Evolutionary conservation across 257 asterid genomes (phyloP), one percentile per base, ranked within the genome.

Genomic region (Leptodermis oblonga): DNA sequence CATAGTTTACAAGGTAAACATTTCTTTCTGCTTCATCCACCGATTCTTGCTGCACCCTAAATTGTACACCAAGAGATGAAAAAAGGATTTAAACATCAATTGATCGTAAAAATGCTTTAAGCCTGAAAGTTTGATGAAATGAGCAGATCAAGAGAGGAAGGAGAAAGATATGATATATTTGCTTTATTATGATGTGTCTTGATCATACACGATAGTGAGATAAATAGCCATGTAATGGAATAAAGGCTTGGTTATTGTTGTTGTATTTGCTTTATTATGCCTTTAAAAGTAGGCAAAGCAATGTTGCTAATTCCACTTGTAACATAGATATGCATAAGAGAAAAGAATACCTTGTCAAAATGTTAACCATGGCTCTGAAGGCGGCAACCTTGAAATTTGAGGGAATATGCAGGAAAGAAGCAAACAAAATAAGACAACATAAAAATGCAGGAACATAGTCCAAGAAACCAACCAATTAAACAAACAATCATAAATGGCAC

Each of bases 341-440:
- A 23, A 67, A 65, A 71, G 22, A 75, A 46, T 86, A 93, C 99
- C 99, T 84, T 70, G 99, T 91, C 82, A 94, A 85, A 81, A 94
- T 94, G 74, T 94, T 94, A 78, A 94, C 99, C 99, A 91, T 94
- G 62, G 99, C 99, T 85, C 99, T 91, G 85, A 94, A 94, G 77
- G 99, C 99, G 58, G 99, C 99, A 81, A 94, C 99, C 99, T 93
- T 85, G 81, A 79, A 23, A 46, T 25, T 33, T 25, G 55, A 70
- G 48, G 55, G 73, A 75, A 78, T 73, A 68, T 42, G 62, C 49
- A 42, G 52, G 10, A 39, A 68, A 31, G 65, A 71, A 74, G 41
- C 68, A 54, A 53, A 42, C 42, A 55, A 62, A 48, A 61, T 67
- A 48, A 51, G 67, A 55, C 41, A 45, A 60, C 52, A 26, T 59